Evolutionary conservation across 2,329 filamentous ascomycete species (phyloP).

Genomic region (Lasiodiplodia gonubiensis): DNA sequence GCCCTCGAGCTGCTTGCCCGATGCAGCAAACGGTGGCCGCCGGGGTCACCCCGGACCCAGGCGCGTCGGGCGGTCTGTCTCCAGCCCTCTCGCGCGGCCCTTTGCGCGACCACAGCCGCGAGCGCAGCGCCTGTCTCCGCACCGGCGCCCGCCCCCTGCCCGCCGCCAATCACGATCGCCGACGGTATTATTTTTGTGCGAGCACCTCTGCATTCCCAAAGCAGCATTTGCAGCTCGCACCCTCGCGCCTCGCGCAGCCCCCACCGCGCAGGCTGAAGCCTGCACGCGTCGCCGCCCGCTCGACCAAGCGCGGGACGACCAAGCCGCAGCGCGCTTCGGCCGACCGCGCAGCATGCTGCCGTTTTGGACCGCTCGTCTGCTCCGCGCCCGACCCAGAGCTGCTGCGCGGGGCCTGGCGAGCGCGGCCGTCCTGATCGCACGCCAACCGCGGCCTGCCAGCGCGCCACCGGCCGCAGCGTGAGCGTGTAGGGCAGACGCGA

Average conservation of each 20-base stretch:
- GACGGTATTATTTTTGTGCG: background rate
- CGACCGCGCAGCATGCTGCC: constrained; percentile 28
- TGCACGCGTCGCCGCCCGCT: constrained; percentile 13
- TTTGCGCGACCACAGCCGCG: constrained; percentile 5
- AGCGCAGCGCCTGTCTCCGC: background rate
- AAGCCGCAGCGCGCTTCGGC: constrained; percentile 17
- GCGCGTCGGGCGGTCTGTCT: background rate
- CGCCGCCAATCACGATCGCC: background rate
- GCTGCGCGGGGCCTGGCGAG: constrained; percentile 13
- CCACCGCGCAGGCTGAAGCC: constrained; percentile 12
- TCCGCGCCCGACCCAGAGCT: constrained; percentile 10
- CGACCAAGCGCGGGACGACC: constrained; percentile 13
- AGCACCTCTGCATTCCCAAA: background rate
- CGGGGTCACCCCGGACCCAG: background rate
- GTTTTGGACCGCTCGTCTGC: constrained; percentile 22
- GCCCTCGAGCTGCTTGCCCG: background rate
- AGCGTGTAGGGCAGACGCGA: constrained; percentile 7
- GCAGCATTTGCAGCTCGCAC: background rate
- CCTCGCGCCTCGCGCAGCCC: constrained; percentile 11
- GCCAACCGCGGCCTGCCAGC: background rate
- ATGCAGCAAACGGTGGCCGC: constrained; percentile 6
- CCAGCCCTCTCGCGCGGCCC: background rate
- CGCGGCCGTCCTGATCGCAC: background rate
- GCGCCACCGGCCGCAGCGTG: constrained; percentile 20
- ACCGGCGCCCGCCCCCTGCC: background rate